Base-by-base conservation (phyloP, 495 filamentous ascomycete species). In the Trichoderma asperelloides region DNA sequence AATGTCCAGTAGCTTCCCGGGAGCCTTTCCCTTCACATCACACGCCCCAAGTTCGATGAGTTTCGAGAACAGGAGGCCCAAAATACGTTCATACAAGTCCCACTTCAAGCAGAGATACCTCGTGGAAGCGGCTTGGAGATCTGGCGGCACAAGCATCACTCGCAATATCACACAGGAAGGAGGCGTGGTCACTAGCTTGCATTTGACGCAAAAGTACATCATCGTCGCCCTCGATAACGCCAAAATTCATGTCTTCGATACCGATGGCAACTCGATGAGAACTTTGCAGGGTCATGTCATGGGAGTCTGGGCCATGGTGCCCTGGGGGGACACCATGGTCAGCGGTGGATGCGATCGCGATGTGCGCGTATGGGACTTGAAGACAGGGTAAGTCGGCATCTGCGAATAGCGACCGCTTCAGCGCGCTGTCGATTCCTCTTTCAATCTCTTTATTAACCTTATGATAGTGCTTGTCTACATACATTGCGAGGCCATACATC, bases 241-340 rank as follows among this genome's bases (percentile, higher is more conserved):
- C 64, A 97, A 93, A 76, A 98, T 98, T 47, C 96, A 98, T 76
- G 92, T 98, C 9, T 98, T 97, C 75, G 91, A 98, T 77, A 91
- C 91, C 13, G 87, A 95, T 68, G 95, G 95, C 30, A 86, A 90
- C 67, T 86, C 91, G 67, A 89, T 92, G 74, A 92, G 91, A 76
- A 97, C 92, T 3, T 82, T 98, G 16, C 88, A 92, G 72, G 95
- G 95, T 33, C 95, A 98, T 77, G 90, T 97, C 45, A 98, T 98
- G 95, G 95, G 95, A 41, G 95, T 98, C 47, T 98, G 95, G 95
- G 95, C 95, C 23, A 98, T 98, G 94, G 93, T 98, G 65, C 96
- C 95, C 16, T 96, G 93, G 91, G 96, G 90, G 68, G 93, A 98
- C 75, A 91, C 90, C 66, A 81, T 98, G 67, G 96, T 98, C 63